Conservation (phyloP, 331 rosid species). For the Stylosanthes scabra region DNA sequence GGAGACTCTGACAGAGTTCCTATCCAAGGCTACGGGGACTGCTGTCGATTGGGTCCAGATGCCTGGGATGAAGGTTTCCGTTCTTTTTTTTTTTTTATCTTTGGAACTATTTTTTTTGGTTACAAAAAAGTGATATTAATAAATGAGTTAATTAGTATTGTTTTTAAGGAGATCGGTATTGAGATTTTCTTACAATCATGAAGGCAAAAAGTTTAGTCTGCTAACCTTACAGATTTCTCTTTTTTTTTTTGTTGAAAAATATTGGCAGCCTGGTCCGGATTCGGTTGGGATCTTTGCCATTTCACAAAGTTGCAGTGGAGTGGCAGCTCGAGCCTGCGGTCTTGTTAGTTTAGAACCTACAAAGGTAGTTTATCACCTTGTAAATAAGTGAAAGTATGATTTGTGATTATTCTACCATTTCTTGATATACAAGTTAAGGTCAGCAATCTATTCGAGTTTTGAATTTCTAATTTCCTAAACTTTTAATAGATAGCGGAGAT, state of each 20-base stretch:
- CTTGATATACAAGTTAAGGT: slow-evolving; percentile 17
- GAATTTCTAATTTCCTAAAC: slow-evolving; percentile 5
- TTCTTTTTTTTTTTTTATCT: slow-evolving; percentile 1
- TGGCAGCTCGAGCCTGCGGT: slow-evolving; percentile 99
- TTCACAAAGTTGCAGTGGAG: slow-evolving; percentile 96
- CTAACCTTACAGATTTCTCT: not conserved
- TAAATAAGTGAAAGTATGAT: slow-evolving; percentile 5
- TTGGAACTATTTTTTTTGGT: not conserved
- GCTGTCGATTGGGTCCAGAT: slow-evolving; percentile 99
- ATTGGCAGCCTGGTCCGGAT: slow-evolving; percentile 99
- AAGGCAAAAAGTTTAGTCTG: slow-evolving; percentile 1
- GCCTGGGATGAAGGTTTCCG: slow-evolving; percentile 99
- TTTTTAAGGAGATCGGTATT: not conserved
- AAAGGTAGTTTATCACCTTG: slow-evolving; percentile 53
- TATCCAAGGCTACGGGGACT: slow-evolving; percentile 99
- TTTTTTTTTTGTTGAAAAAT: slow-evolving; percentile 33
- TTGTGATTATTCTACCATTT: slow-evolving; percentile 11
- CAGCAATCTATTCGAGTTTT: slow-evolving; percentile 28
- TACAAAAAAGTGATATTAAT: not conserved
- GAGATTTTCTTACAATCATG: not conserved
- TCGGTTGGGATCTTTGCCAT: slow-evolving; percentile 99
- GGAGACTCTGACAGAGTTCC: slow-evolving; percentile 99
- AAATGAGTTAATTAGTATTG: not conserved
- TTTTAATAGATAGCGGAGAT: slow-evolving; percentile 83
- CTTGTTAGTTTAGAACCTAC: slow-evolving; percentile 94